A percentile compares a stretch with the other conserved stretches of the same genome.
These are phyloP conservation scores for Candida methanosorbosa DNA, from an alignment of 805 yeast species.

Conservation along the genomic window DNA sequence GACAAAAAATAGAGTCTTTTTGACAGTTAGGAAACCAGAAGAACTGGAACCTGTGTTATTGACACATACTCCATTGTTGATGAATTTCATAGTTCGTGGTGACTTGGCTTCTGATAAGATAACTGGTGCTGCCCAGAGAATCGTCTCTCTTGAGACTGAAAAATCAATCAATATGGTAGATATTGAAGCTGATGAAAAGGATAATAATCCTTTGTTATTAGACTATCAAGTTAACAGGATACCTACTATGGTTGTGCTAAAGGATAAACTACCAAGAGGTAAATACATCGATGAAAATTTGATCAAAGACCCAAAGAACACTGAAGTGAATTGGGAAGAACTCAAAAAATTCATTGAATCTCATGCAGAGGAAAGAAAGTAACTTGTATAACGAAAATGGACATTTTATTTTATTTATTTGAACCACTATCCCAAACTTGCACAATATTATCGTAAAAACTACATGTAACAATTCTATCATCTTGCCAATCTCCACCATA, in stretches of 20 bases:
- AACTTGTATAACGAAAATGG: slow-evolving; percentile 4
- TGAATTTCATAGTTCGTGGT: slow-evolving; percentile 65
- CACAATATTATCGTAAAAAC: slow-evolving; percentile 80
- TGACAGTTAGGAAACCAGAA: slow-evolving; percentile 44
- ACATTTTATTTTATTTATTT: slow-evolving; percentile 1
- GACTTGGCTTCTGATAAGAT: slow-evolving; percentile 53
- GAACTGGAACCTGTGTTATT: slow-evolving; percentile 52
- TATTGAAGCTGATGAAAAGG: slow-evolving; percentile 61
- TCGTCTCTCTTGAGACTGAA: slow-evolving; percentile 39
- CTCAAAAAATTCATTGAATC: slow-evolving; percentile 35
- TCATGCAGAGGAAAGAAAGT: slow-evolving; percentile 25
- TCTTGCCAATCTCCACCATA: slow-evolving; percentile 91
- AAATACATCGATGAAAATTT: slow-evolving; percentile 25
- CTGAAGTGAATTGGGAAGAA: slow-evolving; percentile 34
- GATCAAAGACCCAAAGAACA: slow-evolving; percentile 14
- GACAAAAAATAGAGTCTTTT: slow-evolving; percentile 32
- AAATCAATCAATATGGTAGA: slow-evolving; percentile 56
- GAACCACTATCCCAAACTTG: slow-evolving; percentile 53
- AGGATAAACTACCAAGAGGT: slow-evolving; percentile 52
- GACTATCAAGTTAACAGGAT: slow-evolving; percentile 45
- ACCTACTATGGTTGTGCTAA: slow-evolving; percentile 61
- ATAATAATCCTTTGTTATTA: slow-evolving; percentile 46
- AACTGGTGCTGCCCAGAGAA: slow-evolving; percentile 51
- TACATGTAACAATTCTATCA: slow-evolving; percentile 62
- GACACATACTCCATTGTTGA: slow-evolving; percentile 42